Evolutionary conservation across 106 monocot species (phyloP), one percentile per base, ranked within the genome.

Genomic region (Phalaenopsis aphrodite): DNA sequence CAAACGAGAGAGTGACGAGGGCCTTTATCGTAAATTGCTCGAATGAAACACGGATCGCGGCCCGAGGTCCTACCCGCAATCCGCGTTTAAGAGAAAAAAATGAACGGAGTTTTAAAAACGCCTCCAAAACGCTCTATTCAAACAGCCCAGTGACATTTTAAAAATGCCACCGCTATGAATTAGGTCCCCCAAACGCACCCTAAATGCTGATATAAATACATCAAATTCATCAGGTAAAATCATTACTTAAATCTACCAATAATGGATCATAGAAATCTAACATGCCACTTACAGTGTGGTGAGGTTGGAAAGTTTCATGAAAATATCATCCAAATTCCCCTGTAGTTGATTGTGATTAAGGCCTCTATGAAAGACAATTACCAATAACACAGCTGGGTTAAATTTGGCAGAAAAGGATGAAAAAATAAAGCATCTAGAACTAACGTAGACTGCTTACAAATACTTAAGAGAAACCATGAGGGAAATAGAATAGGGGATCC

Each of bases 261-360:
- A 16, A 72, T 41, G 8, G 41, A 38, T 72, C 38, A 72, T 72
- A 67, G 72, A 38, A 4, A 14, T 41, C 2, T 3, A 37, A 5
- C 2, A 16, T 72, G 45, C 46, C 23, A 86, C 92, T 90, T 67
- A 93, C 92, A 90, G 21, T 86, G 79, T 83, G 43, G 92, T 78
- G 30, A 93, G 82, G 71, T 84, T 93, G 41, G 87, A 48, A 56
- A 93, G 87, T 24, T 74, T 78, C 2, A 76, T 55, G 77, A 93
- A 93, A 30, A 75, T 75, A 80, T 88, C 92, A 41, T 75, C 88
- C 82, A 93, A 75, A 82, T 75, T 87, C 36, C 88, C 88, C 66
- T 86, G 86, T 48, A 93, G 82, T 79, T 88, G 86, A 77, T 93
- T 93, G 76, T 85, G 92, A 61, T 45, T 83, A 61, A 93, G 86